Percentiles rank a stretch among this genome's conserved stretches.
These are phyloP conservation scores for Coemansia sp. DNA, from an alignment of 192 early-diverging fungal genomes.

Conservation along the genomic window DNA sequence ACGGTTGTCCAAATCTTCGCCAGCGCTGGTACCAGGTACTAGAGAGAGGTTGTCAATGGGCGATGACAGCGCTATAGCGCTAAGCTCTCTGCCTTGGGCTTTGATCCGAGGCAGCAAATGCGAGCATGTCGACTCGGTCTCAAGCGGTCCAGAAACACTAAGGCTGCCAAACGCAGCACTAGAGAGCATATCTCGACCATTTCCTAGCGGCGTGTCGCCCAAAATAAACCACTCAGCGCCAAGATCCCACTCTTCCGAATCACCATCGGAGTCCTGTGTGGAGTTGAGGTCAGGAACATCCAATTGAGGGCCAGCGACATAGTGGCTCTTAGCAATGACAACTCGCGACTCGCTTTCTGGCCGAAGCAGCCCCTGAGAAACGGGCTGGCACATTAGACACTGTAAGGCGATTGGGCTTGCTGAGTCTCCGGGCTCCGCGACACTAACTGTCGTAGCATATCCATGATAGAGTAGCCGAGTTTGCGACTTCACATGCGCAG, in stretches of 20 bases:
- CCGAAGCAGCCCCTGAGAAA: slow-evolving; percentile 30
- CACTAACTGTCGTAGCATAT: background rate
- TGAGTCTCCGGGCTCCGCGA: background rate
- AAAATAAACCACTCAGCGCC: slow-evolving; percentile 56
- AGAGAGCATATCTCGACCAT: slow-evolving; percentile 17
- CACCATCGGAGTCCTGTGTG: background rate
- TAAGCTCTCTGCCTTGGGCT: slow-evolving; percentile 6
- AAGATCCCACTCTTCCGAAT: slow-evolving; percentile 34
- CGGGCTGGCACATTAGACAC: slow-evolving; percentile 56
- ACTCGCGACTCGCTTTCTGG: slow-evolving; percentile 19
- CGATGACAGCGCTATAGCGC: slow-evolving; percentile 12
- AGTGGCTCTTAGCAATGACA: slow-evolving; percentile 24
- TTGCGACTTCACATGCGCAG: slow-evolving; percentile 12
- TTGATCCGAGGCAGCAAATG: background rate
- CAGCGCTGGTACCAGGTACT: slow-evolving; percentile 15
- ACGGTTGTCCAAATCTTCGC: slow-evolving; percentile 41
- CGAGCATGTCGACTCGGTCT: background rate
- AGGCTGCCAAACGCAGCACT: slow-evolving; percentile 19
- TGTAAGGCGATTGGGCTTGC: slow-evolving; percentile 10
- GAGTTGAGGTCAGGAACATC: background rate
- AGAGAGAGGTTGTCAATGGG: slow-evolving; percentile 25
- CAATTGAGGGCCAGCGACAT: background rate
- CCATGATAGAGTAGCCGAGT: slow-evolving; percentile 23
- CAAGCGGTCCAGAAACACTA: background rate
- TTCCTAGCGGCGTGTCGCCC: slow-evolving; percentile 28